A percentile compares a stretch with the other conserved stretches of the same genome.
These are phyloP conservation scores for Pseudogymnoascus sp. DNA, from an alignment of 2,329 filamentous ascomycete species.

Conservation along the genomic window DNA sequence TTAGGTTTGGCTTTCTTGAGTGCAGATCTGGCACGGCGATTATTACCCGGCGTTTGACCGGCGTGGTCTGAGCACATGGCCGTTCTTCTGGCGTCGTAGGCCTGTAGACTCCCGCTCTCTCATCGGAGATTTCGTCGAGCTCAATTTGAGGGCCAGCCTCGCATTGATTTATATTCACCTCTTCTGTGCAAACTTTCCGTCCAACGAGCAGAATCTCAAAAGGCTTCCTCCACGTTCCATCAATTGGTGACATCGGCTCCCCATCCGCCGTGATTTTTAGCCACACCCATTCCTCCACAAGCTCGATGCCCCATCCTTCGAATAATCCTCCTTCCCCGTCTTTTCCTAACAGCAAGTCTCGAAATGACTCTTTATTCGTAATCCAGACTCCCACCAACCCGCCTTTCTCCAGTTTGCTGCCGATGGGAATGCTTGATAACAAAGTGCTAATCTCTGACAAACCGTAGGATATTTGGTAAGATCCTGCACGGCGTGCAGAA, in stretches of 20 bases:
- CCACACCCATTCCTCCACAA: conserved; percentile 70
- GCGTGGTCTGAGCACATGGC: conserved; percentile 16
- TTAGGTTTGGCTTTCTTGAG: conserved; percentile 70
- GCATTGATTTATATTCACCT: background rate
- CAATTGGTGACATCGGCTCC: conserved; percentile 55
- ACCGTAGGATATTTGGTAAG: conserved; percentile 42
- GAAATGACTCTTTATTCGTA: conserved; percentile 58
- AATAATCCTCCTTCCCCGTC: conserved; percentile 51
- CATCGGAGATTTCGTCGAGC: background rate
- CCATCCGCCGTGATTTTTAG: conserved; percentile 62
- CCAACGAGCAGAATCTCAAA: conserved; percentile 68
- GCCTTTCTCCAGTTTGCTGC: conserved; percentile 42
- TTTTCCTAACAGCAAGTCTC: conserved; percentile 43
- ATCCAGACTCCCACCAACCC: conserved; percentile 68
- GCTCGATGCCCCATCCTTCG: conserved; percentile 56
- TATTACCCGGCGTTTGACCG: conserved; percentile 48
- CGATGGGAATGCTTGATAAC: conserved; percentile 49
- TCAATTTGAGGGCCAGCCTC: background rate
- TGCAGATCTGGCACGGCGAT: conserved; percentile 68
- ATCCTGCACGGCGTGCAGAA: conserved; percentile 56
- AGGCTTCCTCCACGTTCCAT: conserved; percentile 62
- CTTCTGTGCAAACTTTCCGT: conserved; percentile 23
- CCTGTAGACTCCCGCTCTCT: background rate
- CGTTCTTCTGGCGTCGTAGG: conserved; percentile 23
- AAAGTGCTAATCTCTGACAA: conserved; percentile 40